Evolutionary conservation across 768 basidiomycete genomes (phyloP).

Genomic region (Phylloporus sp.): DNA sequence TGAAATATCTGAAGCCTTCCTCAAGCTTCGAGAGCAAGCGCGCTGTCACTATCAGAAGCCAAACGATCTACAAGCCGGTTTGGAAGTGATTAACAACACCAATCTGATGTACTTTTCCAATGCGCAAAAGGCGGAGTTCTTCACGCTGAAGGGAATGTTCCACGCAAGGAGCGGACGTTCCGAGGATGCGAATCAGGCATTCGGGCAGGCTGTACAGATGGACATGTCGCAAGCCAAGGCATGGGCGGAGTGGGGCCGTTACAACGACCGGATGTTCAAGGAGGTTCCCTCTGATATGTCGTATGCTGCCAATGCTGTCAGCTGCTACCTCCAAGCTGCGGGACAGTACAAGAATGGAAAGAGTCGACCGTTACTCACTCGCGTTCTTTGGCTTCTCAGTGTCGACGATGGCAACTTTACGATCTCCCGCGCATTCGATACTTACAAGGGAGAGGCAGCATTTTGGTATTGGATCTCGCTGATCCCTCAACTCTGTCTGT

Average conservation of each 20-base stretch:
- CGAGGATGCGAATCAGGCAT: slow-evolving; percentile 88
- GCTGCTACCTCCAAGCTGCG: slow-evolving; percentile 96
- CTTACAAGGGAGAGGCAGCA: slow-evolving; percentile 92
- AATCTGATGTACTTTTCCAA: slow-evolving; percentile 97
- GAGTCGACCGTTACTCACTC: slow-evolving; percentile 82
- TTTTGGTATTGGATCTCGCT: slow-evolving; percentile 99
- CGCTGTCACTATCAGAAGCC: slow-evolving; percentile 97
- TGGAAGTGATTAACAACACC: slow-evolving; percentile 99
- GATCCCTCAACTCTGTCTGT: slow-evolving; percentile 88
- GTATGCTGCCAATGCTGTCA: slow-evolving; percentile 86
- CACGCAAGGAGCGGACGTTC: slow-evolving; percentile 78
- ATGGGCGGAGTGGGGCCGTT: slow-evolving; percentile 98
- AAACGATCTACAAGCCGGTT: slow-evolving; percentile 85
- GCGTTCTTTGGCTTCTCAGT: slow-evolving; percentile 94
- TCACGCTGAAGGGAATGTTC: slow-evolving; percentile 98
- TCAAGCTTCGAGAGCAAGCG: slow-evolving; percentile 97
- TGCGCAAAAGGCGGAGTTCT: slow-evolving; percentile 96
- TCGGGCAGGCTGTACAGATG: slow-evolving; percentile 93
- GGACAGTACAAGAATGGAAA: slow-evolving; percentile 93
- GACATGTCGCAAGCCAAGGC: slow-evolving; percentile 94
- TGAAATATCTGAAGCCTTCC: slow-evolving; percentile 98
- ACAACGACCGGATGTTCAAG: slow-evolving; percentile 90
- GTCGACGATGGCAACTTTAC: slow-evolving; percentile 74
- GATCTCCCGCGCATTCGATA: slow-evolving; percentile 81
- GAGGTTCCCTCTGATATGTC: slow-evolving; percentile 69